Conservation (phyloP, 1,284 basidiomycete species). For the Rhodotorula sp. region DNA sequence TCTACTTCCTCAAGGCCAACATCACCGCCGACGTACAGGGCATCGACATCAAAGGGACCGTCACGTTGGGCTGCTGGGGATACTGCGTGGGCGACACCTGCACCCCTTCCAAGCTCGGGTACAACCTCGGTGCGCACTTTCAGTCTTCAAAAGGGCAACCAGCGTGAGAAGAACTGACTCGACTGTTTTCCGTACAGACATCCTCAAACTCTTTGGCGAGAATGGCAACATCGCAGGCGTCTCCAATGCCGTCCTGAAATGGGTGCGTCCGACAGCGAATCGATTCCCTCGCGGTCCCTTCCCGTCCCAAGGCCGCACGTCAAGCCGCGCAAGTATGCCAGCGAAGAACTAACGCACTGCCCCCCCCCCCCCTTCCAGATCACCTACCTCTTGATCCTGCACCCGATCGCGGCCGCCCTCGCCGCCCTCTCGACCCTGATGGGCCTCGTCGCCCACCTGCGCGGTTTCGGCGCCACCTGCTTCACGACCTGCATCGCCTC, state of each 20-base stretch:
- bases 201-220: slow-evolving; percentile 21
- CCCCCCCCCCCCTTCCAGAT: slow-evolving; percentile 8
- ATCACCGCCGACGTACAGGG: slow-evolving; percentile 19
- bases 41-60: slow-evolving; percentile 18
- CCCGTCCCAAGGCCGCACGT: too few relatives aligned
- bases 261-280: slow-evolving; percentile 2
- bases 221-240: slow-evolving; percentile 19
- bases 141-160: too few relatives aligned
- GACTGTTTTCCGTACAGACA: not conserved
- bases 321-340: too few relatives aligned
- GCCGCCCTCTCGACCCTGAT: slow-evolving; percentile 34
- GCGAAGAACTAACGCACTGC: too few relatives aligned
- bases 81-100: slow-evolving; percentile 38
- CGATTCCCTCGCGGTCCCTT: too few relatives aligned
- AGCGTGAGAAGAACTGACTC: too few relatives aligned
- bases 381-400: slow-evolving; percentile 44
- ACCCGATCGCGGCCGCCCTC: slow-evolving; percentile 43
- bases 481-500: slow-evolving; percentile 44
- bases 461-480: slow-evolving; percentile 30
- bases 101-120: slow-evolving; percentile 34
- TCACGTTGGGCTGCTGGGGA: slow-evolving; percentile 41
- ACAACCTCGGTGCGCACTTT: slow-evolving; percentile 27
- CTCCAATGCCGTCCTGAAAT: slow-evolving; percentile 41
- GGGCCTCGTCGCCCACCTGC: slow-evolving; percentile 38
- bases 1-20: slow-evolving; percentile 43